Base-by-base conservation (phyloP, 2,329 filamentous ascomycete genomes). In the Trichoderma simmonsii region DNA sequence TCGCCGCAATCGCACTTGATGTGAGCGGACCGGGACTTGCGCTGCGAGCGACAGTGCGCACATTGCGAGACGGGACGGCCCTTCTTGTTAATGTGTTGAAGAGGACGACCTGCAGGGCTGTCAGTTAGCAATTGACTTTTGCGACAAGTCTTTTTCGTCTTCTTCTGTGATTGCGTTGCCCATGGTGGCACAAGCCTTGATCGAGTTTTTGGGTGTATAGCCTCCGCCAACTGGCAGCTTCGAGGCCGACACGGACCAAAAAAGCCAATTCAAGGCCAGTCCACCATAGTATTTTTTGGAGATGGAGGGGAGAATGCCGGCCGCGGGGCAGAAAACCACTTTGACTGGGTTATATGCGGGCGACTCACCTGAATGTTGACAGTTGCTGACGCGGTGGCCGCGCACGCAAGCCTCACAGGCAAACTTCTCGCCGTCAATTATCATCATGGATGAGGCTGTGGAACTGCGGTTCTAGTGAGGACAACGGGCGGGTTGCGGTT, bases 351-450 rank as follows among this genome's bases (percentile, higher is more conserved):
- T 60, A 62, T 59, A 73, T 66, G 69, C 77, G 74, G 74, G 15
- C 26, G 65, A 88, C 93, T 86, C 90, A 97, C 95, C 94, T 82
- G 90, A 89, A 84, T 99, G 96, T 83, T 95, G 94, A 87, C 96
- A 99, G 82, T 96, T 97, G 91, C 95, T 98, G 81, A 99, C 96
- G 81, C 96, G 93, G 86, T 99, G 96, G 81, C 96, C 96, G 84
- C 96, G 93, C 82, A 99, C 94, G 86, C 96, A 99, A 85, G 95
- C 95, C 86, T 97, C 93, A 87, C 95, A 98, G 84, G 95, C 95
- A 86, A 90, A 98, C 87, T 98, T 98, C 86, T 97, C 94, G 83
- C 95, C 95, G 87, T 97, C 91, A 82, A 95, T 93, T 82, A 95
- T 87, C 93, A 95, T 95, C 74, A 78, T 71, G 71, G 43, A 51